Evolutionary conservation across 805 yeast species (phyloP).

Genomic region (Candida alai): DNA sequence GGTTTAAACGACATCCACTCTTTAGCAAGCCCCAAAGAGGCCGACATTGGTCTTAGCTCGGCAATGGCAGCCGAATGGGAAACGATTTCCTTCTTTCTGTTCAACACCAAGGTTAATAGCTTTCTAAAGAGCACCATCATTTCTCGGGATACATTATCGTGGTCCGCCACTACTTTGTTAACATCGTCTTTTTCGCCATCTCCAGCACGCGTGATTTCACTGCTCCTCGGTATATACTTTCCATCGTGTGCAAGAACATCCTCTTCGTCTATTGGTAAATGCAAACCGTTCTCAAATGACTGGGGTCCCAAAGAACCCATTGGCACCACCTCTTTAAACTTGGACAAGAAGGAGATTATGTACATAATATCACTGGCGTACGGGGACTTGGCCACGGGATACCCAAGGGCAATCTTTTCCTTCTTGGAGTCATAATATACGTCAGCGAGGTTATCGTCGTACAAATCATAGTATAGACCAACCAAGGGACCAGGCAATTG

Average conservation of each 20-base stretch:
- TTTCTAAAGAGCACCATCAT: conserved; percentile 32
- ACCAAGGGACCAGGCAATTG: conserved; percentile 40
- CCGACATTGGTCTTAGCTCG: conserved; percentile 28
- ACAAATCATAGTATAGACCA: conserved; percentile 29
- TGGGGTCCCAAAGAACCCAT: conserved; percentile 28
- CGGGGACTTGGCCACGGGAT: conserved; percentile 20
- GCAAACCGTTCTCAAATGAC: conserved; percentile 34
- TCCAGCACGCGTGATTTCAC: not conserved
- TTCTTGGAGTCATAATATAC: conserved; percentile 12
- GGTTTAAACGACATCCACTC: conserved; percentile 31
- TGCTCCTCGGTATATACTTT: conserved; percentile 2
- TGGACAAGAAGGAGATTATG: conserved; percentile 28
- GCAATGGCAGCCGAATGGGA: conserved; percentile 27
- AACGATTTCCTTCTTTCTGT: conserved; percentile 30
- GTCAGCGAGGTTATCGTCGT: conserved; percentile 33
- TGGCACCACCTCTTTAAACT: conserved; percentile 26
- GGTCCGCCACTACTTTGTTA: conserved; percentile 8
- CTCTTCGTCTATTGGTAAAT: conserved; percentile 15
- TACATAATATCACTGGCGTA: conserved; percentile 32
- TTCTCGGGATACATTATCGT: conserved; percentile 19
- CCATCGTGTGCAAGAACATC: too few species aligned
- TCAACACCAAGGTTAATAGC: conserved; percentile 32
- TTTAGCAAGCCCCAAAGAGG: conserved; percentile 30
- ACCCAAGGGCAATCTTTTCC: conserved; percentile 35
- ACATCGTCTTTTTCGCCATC: conserved; percentile 3